Conservation (phyloP, 345 rosid species). For the Eucalyptus pumila region DNA sequence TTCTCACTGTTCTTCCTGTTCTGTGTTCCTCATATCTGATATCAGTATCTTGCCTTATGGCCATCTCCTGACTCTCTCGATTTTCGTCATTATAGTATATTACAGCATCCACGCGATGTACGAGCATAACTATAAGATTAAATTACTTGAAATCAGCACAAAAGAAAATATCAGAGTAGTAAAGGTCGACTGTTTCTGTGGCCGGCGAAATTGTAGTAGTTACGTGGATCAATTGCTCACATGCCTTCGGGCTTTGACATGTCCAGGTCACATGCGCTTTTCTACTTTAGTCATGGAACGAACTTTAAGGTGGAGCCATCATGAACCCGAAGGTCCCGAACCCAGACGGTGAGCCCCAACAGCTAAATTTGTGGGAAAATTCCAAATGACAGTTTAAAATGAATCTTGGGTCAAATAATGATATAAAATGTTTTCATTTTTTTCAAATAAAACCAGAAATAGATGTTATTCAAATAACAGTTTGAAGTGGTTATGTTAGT, state of each 20-base stretch:
- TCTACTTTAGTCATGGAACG: neutral
- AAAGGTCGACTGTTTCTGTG: neutral
- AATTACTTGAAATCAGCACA: neutral
- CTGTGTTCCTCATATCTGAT: neutral
- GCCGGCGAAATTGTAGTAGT: neutral
- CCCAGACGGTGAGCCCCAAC: neutral
- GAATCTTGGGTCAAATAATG: too few relatives aligned
- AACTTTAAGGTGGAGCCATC: neutral
- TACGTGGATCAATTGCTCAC: neutral
- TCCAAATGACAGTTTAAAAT: too few relatives aligned
- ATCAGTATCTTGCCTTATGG: neutral
- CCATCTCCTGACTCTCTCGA: neutral
- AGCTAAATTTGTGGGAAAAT: neutral
- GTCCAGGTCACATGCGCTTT: neutral
- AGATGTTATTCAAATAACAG: too few relatives aligned
- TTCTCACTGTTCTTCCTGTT: neutral
- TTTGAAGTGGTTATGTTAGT: too few relatives aligned
- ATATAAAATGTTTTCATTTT: too few relatives aligned
- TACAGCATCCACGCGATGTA: neutral
- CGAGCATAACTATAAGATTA: neutral
- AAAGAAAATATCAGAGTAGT: neutral
- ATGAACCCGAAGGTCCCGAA: neutral
- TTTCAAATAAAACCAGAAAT: rapidly evolving
- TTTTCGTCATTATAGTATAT: neutral
- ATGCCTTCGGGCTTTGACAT: neutral